Evolutionary conservation across 1,284 basidiomycete species (phyloP), one percentile per base, ranked within the genome.

Genomic region (Termitomyces sp.): DNA sequence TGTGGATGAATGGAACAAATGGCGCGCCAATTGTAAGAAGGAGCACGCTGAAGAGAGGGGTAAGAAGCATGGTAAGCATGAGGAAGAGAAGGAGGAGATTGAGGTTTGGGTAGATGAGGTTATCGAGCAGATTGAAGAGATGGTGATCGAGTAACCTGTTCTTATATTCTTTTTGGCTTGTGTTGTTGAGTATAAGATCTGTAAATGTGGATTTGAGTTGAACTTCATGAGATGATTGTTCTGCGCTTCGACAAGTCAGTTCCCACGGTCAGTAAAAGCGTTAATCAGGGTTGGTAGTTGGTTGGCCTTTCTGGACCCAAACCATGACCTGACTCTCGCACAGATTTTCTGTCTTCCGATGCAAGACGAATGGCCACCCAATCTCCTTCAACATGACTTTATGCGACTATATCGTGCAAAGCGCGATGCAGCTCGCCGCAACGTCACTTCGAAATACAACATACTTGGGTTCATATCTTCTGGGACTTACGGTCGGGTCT

Each of bases 1-100:
- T 53, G 87, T 99, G 60, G 91, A 97, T 64, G 96, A 99, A 73
- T 99, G 97, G 97, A 96, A 99, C 73, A 91, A 94, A 33, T 99
- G 97, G 97, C 83, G 89, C 45, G 62, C 70, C 43, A 42, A 51
- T 5, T 56, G 56, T 30, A 58, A 55, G 30, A 55, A 53, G 42
- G 60, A 62, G 13, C 49, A 51, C 19, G 39, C 37, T 21, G 83
- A 84, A 44, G 77, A 80, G 49, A 75, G 66, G 44, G 73, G 70
- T 13, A 68, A 73, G 65, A 74, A 56, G 28, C 56, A 51, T 35
- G 49, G 50, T 30, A 72, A 62, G 55, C 67, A 68, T 34, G 75
- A 77, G 45, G 80, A 84, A 62, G 83, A 77, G 58, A 84, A 86
- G 68, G 91, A 93, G 70, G 88, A 88, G 70, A 91, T 94, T 57